A percentile compares a stretch with the other conserved stretches of the same genome.
phyloP scores from a whole-genome alignment of 148 eudicot genomes.

The Fagopyrum homotropicum region DNA sequence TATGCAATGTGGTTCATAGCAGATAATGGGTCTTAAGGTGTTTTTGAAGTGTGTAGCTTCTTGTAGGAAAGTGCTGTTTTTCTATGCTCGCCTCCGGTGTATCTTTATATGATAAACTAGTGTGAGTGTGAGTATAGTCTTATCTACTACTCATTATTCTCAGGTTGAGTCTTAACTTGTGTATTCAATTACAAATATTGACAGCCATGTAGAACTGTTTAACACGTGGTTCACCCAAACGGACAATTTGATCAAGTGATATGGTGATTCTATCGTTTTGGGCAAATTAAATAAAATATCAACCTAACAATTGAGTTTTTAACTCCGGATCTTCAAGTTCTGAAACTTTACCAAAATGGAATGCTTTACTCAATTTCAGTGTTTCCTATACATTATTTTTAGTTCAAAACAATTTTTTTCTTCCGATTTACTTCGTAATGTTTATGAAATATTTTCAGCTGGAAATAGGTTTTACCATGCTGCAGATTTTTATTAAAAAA shows the following conservation, averaged over 20 bases:
- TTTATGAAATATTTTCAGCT: too few relatives aligned
- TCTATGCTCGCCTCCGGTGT: neutral
- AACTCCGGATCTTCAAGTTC: too few relatives aligned
- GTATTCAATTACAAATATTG: neutral
- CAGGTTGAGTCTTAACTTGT: neutral
- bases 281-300: too few relatives aligned
- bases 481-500: too few relatives aligned
- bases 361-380: too few relatives aligned
- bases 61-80: neutral
- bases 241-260: neutral
- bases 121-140: neutral
- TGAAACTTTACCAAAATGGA: too few relatives aligned
- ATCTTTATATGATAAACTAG: neutral
- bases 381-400: too few relatives aligned
- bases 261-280: neutral
- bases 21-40: constrained; percentile 4
- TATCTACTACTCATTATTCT: neutral
- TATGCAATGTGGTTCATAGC: constrained; percentile 3
- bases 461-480: too few relatives aligned
- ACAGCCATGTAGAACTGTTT: neutral
- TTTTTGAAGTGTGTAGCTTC: constrained; percentile 10
- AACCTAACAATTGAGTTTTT: too few relatives aligned
- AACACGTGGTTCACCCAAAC: neutral
- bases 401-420: too few relatives aligned
- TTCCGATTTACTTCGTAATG: too few relatives aligned